Evolutionary conservation across 1,284 basidiomycete species (phyloP).

Genomic region (Puccinia triticina): DNA sequence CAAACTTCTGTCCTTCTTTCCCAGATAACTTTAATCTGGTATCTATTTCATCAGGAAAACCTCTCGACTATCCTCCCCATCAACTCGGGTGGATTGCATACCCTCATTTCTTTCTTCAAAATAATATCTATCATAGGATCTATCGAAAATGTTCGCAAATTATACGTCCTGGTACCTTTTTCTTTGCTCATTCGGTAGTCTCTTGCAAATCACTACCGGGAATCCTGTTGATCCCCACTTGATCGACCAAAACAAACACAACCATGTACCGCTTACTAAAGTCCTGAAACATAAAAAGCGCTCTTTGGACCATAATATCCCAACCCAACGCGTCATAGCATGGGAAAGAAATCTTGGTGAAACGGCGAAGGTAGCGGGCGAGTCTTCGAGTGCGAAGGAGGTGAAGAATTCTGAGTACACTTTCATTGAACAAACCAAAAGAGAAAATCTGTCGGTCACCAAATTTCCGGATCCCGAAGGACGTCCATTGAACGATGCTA

Average conservation of each 20-base stretch:
- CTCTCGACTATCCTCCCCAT: not conserved
- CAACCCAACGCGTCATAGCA: not conserved
- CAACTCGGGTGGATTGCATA: not conserved
- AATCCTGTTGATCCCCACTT: not conserved
- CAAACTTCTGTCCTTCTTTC: not conserved
- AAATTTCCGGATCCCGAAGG: not conserved
- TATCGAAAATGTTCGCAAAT: not conserved
- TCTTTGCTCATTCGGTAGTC: not conserved
- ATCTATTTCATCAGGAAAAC: not conserved
- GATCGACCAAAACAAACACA: not conserved
- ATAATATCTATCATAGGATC: not conserved
- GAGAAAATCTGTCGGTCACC: too few species aligned
- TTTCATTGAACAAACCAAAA: too few species aligned
- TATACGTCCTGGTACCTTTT: not conserved
- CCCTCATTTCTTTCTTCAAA: not conserved
- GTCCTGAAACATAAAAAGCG: not conserved
- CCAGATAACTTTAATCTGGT: not conserved
- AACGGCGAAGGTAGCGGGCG: not conserved
- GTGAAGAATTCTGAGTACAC: too few species aligned
- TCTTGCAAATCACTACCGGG: not conserved
- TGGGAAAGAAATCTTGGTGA: not conserved
- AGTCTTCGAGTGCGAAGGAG: not conserved
- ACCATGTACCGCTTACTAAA: not conserved
- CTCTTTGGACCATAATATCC: not conserved
- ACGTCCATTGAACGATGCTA: not conserved